These are phyloP conservation scores for sunflower (Helianthus annuus) DNA, from an alignment of 129 eudicot species.

Conservation along the genomic window DNA sequence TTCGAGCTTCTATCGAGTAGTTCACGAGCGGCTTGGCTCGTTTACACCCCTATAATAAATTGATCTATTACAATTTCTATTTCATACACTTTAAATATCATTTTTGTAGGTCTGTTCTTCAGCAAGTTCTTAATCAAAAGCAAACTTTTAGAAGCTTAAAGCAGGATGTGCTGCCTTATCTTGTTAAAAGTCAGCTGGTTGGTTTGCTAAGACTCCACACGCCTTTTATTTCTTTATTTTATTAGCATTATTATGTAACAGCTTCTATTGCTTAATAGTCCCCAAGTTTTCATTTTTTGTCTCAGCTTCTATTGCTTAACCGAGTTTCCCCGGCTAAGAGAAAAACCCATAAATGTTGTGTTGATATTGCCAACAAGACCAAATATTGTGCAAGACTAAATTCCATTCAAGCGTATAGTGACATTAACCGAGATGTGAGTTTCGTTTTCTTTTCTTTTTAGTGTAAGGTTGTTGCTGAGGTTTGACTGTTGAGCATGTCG, in stretches of 20 bases:
- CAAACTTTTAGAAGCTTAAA: conserved; percentile 75
- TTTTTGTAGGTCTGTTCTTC: conserved; percentile 66
- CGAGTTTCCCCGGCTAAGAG: conserved; percentile 48
- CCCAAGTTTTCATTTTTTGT: no score
- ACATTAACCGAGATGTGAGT: conserved; percentile 94
- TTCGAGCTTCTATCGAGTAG: no score
- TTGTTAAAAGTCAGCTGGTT: no score
- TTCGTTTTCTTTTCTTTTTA: conserved; percentile 8
- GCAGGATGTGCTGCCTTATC: conserved; percentile 89
- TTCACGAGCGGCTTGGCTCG: no score
- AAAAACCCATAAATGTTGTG: conserved; percentile 91
- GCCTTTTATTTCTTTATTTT: no score
- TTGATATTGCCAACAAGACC: conserved; percentile 76
- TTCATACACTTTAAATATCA: conserved; percentile 2
- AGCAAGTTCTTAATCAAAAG: conserved; percentile 75
- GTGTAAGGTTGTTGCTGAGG: conserved; percentile 7
- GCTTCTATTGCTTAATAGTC: no score
- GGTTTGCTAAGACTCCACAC: no score
- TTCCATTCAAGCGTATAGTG: conserved; percentile 80
- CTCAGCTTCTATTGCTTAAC: conserved; percentile 20
- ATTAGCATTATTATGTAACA: no score
- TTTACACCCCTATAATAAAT: neutral
- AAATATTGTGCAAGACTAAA: conserved; percentile 85
- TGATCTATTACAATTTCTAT: neutral
- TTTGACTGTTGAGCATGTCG: conserved; percentile 14